Conservation (phyloP, 345 rosid genomes). For the Populus euphratica region DNA sequence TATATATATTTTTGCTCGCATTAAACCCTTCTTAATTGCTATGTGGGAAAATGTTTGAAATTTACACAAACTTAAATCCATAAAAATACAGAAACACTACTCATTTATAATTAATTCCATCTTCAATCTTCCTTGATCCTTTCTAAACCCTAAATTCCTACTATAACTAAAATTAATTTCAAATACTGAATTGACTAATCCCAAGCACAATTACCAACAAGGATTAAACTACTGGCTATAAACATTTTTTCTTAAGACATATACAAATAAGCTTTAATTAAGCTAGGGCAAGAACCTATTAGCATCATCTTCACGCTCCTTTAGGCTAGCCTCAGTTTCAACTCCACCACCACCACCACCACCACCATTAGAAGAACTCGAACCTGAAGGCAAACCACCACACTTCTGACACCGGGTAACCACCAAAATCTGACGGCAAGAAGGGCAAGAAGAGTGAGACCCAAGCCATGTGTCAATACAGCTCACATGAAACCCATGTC, state of each 20-base stretch:
- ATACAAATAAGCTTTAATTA: background rate
- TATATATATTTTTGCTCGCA: background rate
- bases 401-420: slow-evolving; percentile 68
- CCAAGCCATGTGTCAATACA: slow-evolving; percentile 95
- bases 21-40: background rate
- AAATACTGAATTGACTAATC: background rate
- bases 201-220: background rate
- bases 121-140: background rate
- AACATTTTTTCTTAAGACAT: background rate
- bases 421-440: slow-evolving; percentile 72
- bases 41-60: background rate
- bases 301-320: slow-evolving; percentile 46
- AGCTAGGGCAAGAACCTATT: slow-evolving; percentile 46
- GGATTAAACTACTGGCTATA: background rate
- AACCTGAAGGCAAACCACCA: slow-evolving; percentile 56
- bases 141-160: background rate
- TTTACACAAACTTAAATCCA: background rate
- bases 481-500: slow-evolving; percentile 76
- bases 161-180: background rate
- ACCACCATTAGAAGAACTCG: slow-evolving; percentile 29
- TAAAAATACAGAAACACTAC: background rate
- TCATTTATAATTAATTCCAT: background rate
- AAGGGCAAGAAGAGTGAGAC: slow-evolving; percentile 92
- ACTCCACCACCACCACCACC: slow-evolving; percentile 23
- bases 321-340: slow-evolving; percentile 36